Conservation (phyloP, 345 rosid genomes). For the Ceriops zippeliana region DNA sequence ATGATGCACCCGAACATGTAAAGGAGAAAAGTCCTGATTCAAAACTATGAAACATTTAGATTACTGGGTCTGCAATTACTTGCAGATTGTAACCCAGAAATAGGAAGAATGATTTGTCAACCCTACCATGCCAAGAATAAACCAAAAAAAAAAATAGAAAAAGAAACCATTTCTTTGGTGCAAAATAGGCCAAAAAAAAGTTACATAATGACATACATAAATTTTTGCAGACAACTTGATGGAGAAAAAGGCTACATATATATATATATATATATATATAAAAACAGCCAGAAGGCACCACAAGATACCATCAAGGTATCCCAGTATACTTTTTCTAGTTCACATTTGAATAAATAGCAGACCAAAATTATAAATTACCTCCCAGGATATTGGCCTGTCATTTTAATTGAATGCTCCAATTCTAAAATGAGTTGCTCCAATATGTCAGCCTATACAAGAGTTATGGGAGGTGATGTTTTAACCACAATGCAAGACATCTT, state of each 20-base stretch:
- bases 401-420: slow-evolving; percentile 76
- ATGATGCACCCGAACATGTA: too few relatives aligned
- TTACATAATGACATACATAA: neutral
- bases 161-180: neutral
- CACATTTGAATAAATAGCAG: slow-evolving; percentile 1
- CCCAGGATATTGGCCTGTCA: slow-evolving; percentile 65
- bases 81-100: neutral
- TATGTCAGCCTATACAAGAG: slow-evolving; percentile 70
- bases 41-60: too few relatives aligned
- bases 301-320: neutral
- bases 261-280: neutral
- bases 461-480: slow-evolving; percentile 8
- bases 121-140: neutral
- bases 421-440: slow-evolving; percentile 76
- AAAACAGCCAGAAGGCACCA: neutral
- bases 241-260: neutral
- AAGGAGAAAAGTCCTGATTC: too few relatives aligned
- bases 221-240: neutral
- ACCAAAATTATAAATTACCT: slow-evolving; percentile 45
- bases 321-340: neutral
- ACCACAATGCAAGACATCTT: slow-evolving; percentile 1
- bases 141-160: too few relatives aligned
- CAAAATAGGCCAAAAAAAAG: neutral
- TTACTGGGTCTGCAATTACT: too few relatives aligned
- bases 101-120: neutral